Evolutionary conservation across 352 stramenopile species (phyloP).

Genomic region (Phytophthora europaea): DNA sequence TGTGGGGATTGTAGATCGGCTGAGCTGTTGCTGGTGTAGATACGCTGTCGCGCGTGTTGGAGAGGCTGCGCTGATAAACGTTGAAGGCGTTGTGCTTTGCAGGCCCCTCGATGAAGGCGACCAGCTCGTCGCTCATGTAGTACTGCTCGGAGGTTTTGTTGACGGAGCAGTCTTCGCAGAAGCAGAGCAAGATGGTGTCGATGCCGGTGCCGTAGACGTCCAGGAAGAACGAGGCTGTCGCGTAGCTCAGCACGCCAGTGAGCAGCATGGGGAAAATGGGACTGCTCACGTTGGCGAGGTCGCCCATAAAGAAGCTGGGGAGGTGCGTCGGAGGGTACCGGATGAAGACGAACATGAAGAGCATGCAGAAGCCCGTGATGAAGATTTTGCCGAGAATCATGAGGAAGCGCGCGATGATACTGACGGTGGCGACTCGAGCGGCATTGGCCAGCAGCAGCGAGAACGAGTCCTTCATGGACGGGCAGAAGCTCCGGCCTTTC

Average conservation of each 20-base stretch:
- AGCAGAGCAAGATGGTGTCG: constrained; percentile 90
- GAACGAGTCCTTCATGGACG: constrained; percentile 95
- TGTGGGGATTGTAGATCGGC: constrained; percentile 37
- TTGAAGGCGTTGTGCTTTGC: constrained; percentile 84
- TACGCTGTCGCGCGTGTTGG: constrained; percentile 27
- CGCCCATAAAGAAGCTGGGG: constrained; percentile 80
- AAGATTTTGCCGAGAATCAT: constrained; percentile 91
- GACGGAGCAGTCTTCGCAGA: constrained; percentile 88
- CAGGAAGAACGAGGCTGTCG: constrained; percentile 81
- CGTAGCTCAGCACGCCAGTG: constrained; percentile 75
- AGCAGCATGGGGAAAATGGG: constrained; percentile 87
- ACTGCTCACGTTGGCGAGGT: constrained; percentile 70
- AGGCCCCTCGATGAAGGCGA: constrained; percentile 82
- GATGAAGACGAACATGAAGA: constrained; percentile 90
- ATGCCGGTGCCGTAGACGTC: constrained; percentile 86
- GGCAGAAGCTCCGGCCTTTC: constrained; percentile 89
- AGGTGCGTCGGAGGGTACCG: constrained; percentile 60
- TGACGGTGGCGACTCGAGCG: constrained; percentile 88
- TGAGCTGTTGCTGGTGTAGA: constrained; percentile 29
- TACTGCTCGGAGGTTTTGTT: constrained; percentile 82
- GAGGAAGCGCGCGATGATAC: constrained; percentile 85
- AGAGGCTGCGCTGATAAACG: constrained; percentile 51
- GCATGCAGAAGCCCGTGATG: constrained; percentile 81
- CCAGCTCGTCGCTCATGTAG: constrained; percentile 88
- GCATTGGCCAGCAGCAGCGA: constrained; percentile 97